Evolutionary conservation across 2,329 filamentous ascomycete species (phyloP), one percentile per base, ranked within the genome.

Genomic region (Pezicula rhizophila): DNA sequence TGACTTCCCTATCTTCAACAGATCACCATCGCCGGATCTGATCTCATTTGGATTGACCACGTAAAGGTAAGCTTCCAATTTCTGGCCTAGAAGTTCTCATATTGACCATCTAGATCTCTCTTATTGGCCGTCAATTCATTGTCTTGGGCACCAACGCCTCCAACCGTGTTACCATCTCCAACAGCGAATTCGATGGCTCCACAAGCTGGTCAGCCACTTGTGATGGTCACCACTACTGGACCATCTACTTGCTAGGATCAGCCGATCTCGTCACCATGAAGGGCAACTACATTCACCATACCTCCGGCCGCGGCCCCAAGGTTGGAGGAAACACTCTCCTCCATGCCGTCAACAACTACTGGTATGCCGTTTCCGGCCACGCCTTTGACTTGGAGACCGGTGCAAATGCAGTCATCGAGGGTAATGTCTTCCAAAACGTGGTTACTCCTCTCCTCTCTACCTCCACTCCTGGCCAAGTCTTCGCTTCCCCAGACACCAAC

Each of bases 161-260:
- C 25, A 62, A 65, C 15, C 65, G 65, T 43, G 65, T 74, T 1
- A 73, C 73, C 1, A 64, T 76, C 43, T 71, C 70, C 8, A 75
- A 76, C 65, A 70, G 64, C 55, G 69, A 70, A 34, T 68, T 75
- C 50, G 65, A 75, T 46, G 72, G 73, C 5, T 51, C 54, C 2
- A 72, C 72, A 0, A 60, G 56, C 20, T 71, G 67, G 57, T 73
- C 70, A 1, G 65, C 70, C 8, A 64, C 63, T 23, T 75, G 72
- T 53, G 68, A 75, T 48, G 62, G 61, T 20, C 63, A 75, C 40
- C 71, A 73, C 56, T 76, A 76, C 64, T 75, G 72, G 73, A 64
- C 62, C 4, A 62, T 72, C 46, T 66, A 72, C 46, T 64, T 74
- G 52, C 60, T 63, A 35, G 71, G 67, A 8, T 62, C 64, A 8